phyloP scores from a whole-genome alignment of 2,329 filamentous ascomycete genomes.

The Aspergillus thermomutatus region DNA sequence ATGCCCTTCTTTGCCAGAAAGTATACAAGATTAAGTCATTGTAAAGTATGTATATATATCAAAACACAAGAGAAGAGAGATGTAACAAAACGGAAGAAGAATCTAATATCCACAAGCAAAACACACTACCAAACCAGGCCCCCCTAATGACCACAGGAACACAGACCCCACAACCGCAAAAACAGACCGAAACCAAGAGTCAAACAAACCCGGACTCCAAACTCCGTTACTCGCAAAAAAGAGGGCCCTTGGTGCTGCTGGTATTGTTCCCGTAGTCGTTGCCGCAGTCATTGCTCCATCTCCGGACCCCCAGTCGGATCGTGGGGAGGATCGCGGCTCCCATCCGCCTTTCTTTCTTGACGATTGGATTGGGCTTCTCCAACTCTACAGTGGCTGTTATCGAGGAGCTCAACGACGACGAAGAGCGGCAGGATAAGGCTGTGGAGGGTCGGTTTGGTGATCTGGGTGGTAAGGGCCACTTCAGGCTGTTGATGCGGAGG shows the following conservation, averaged over 20 bases:
- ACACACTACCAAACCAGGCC: neutral
- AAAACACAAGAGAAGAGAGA: neutral
- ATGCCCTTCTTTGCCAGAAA: neutral
- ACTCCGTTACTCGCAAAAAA: constrained; percentile 22
- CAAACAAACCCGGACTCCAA: constrained; percentile 14
- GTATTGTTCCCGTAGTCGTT: neutral
- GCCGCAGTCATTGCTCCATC: neutral
- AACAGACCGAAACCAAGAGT: constrained; percentile 14
- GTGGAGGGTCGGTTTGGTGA: neutral
- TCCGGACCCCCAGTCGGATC: neutral
- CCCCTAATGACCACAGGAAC: neutral
- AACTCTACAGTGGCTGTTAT: neutral
- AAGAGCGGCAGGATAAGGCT: neutral
- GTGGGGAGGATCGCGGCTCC: constrained; percentile 1
- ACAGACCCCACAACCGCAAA: constrained; percentile 5
- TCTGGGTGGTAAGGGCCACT: neutral
- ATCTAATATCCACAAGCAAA: neutral
- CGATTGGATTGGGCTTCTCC: neutral
- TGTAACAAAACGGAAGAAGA: neutral
- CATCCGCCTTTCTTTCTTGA: constrained; percentile 4
- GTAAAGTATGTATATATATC: neutral
- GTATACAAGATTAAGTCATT: neutral
- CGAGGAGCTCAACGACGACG: neutral
- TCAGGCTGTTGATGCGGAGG: constrained; percentile 2
- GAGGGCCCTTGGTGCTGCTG: constrained; percentile 9